Evolutionary conservation across 1,284 basidiomycete species (phyloP).

Genomic region (Sphaerobolus stellatus): DNA sequence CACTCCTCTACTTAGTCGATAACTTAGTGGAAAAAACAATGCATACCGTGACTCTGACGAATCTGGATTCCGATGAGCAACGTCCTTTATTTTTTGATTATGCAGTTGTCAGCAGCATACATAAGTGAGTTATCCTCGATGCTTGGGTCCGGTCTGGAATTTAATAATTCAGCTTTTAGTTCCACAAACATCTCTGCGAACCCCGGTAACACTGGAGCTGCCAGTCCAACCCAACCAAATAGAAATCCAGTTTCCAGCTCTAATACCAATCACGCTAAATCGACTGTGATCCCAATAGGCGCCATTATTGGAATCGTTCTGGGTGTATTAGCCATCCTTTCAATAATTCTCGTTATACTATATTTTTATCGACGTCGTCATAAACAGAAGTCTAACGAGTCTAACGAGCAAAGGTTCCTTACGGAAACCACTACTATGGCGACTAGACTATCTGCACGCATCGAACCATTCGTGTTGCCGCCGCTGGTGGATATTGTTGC

Average conservation of each 20-base stretch:
- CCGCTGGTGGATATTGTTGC: too few relatives aligned
- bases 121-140: background rate
- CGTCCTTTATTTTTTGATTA: slow-evolving; percentile 8
- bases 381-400: too few relatives aligned
- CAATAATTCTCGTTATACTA: too few relatives aligned
- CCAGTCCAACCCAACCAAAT: background rate
- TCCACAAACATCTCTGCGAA: background rate
- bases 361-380: too few relatives aligned
- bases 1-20: background rate
- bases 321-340: too few relatives aligned
- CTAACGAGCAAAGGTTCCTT: too few relatives aligned
- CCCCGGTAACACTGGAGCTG: background rate
- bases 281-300: too few relatives aligned
- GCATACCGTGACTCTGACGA: slow-evolving; percentile 5
- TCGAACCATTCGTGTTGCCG: too few relatives aligned
- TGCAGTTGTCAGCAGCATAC: slow-evolving; percentile 4
- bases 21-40: background rate
- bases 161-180: background rate
- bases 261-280: background rate
- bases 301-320: too few relatives aligned
- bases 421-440: too few relatives aligned
- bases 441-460: too few relatives aligned
- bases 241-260: background rate
- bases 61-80: background rate
- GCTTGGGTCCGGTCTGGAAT: too few relatives aligned